A percentile compares a stretch with the other conserved stretches of the same genome.
These are phyloP conservation scores for Euphorbia lathyris DNA, from an alignment of 345 rosid genomes.

Conservation along the genomic window DNA sequence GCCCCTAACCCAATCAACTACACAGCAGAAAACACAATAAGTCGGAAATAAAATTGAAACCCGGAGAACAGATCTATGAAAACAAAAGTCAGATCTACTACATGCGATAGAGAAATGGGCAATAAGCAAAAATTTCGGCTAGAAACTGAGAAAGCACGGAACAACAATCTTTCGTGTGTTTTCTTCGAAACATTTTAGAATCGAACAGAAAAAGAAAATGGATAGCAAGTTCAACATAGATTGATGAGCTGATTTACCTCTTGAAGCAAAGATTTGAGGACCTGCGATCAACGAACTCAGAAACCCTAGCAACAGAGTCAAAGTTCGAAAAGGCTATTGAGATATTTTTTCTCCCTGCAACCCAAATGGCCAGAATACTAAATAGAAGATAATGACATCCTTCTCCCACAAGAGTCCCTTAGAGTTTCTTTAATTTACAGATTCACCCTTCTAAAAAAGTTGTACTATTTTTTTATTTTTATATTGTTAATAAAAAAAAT, in stretches of 20 bases:
- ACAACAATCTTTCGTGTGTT: not conserved
- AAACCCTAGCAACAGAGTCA: conserved; percentile 10
- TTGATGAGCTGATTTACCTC: not conserved
- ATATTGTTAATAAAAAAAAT: too few relatives aligned
- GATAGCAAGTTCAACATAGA: not conserved
- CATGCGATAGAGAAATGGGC: not conserved
- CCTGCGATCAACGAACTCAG: not conserved
- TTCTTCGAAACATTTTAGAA: not conserved
- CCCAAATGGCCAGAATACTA: not conserved
- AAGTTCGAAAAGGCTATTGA: too few relatives aligned
- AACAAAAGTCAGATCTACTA: conserved; percentile 19
- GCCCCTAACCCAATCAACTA: too few relatives aligned
- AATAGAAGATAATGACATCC: not conserved
- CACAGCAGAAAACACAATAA: not conserved
- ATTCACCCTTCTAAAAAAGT: not conserved
- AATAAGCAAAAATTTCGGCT: not conserved
- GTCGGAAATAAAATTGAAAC: not conserved
- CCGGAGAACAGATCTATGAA: conserved; percentile 13
- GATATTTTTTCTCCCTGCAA: not conserved
- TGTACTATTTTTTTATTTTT: too few relatives aligned
- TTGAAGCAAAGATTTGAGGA: not conserved
- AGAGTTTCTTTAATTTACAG: not conserved
- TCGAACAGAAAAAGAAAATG: not conserved
- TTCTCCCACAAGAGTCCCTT: not conserved
- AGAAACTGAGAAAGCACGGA: not conserved